Percentiles rank a stretch among this genome's conserved stretches.
Conservation (phyloP, 495 filamentous ascomycete species). For the Penicillium alfredii region DNA sequence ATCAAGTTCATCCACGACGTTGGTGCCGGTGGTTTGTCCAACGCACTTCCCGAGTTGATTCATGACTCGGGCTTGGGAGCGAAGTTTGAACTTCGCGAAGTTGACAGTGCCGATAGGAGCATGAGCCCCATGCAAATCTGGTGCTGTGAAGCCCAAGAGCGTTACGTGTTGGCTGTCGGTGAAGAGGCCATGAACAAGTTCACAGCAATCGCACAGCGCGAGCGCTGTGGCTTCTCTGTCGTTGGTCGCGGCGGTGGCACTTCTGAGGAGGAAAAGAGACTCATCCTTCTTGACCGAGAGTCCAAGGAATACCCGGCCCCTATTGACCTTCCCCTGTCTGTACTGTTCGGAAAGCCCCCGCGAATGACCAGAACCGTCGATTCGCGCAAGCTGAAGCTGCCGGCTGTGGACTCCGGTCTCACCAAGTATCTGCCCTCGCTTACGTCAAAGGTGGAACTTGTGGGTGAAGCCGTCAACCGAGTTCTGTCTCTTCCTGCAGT, state of each 20-base stretch:
- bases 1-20: slow-evolving; percentile 97
- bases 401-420: slow-evolving; percentile 65
- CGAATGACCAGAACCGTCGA: slow-evolving; percentile 76
- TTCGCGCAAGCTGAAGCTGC: slow-evolving; percentile 62
- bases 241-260: slow-evolving; percentile 69
- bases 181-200: slow-evolving; percentile 75
- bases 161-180: slow-evolving; percentile 84
- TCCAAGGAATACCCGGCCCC: slow-evolving; percentile 68
- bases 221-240: slow-evolving; percentile 90
- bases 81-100: slow-evolving; percentile 81
- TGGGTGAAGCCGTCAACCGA: slow-evolving; percentile 69
- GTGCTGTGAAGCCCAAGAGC: slow-evolving; percentile 95
- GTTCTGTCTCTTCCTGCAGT: slow-evolving; percentile 83
- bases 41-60: slow-evolving; percentile 87
- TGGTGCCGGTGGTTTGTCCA: slow-evolving; percentile 89
- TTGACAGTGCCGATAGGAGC: slow-evolving; percentile 81
- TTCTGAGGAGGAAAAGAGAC: slow-evolving; percentile 56
- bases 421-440: slow-evolving; percentile 56
- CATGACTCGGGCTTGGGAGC: slow-evolving; percentile 86
- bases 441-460: slow-evolving; percentile 52
- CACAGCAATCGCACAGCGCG: slow-evolving; percentile 72
- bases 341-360: slow-evolving; percentile 85
- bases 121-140: slow-evolving; percentile 96
- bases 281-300: slow-evolving; percentile 78
- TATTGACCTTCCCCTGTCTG: slow-evolving; percentile 87